phyloP scores from a whole-genome alignment of 768 basidiomycete genomes.

The Panellus pusillus region DNA sequence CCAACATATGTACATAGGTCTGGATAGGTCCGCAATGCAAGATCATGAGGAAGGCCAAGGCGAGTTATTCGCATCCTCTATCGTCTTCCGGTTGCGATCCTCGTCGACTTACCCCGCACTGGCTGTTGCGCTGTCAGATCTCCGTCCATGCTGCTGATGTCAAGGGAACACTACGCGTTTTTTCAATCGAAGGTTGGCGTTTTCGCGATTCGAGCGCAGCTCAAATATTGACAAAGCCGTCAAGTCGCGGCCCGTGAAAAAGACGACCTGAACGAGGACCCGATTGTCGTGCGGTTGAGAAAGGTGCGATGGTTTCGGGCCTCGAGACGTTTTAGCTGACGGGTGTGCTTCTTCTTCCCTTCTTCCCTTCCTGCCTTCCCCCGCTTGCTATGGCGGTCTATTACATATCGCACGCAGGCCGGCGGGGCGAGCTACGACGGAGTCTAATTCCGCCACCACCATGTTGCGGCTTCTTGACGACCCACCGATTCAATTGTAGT shows the following conservation, averaged over 20 bases:
- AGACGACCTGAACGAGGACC: conserved; percentile 85
- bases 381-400: conserved; percentile 19
- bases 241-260: conserved; percentile 74
- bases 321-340: conserved; percentile 13
- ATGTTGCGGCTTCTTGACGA: background rate
- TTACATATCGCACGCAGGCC: conserved; percentile 46
- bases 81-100: background rate
- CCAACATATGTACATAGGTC: conserved; percentile 34
- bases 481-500: background rate
- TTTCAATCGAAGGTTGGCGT: conserved; percentile 63
- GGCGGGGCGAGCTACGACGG: conserved; percentile 91
- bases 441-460: conserved; percentile 44
- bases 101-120: conserved; percentile 31
- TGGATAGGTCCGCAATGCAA: conserved; percentile 86
- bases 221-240: no score
- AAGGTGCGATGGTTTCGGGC: conserved; percentile 52
- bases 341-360: conserved; percentile 10
- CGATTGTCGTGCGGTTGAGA: conserved; percentile 77
- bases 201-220: no score
- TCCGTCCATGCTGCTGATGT: conserved; percentile 91
- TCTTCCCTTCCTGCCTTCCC: conserved; percentile 20
- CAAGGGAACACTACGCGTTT: conserved; percentile 74
- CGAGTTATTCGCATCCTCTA: conserved; percentile 34
- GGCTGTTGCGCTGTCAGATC: conserved; percentile 51
- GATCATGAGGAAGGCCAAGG: conserved; percentile 92